Percentiles rank a stretch among this genome's conserved stretches.
These are phyloP conservation scores for Phialophora verrucosa DNA, from an alignment of 2,329 filamentous ascomycete species.

Conservation along the genomic window DNA sequence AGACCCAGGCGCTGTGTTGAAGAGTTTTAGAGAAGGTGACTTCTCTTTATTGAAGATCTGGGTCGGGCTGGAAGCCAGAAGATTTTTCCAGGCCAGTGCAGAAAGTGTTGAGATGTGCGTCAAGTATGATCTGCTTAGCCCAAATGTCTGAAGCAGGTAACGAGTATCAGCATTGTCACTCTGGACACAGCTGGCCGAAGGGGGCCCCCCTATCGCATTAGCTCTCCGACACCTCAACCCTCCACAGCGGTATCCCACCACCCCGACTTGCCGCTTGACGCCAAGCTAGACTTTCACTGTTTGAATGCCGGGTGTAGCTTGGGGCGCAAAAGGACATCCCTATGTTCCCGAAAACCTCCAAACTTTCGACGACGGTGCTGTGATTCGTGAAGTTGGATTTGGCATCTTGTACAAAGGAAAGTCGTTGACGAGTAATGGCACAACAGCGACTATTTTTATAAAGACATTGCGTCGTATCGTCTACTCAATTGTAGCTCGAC, in stretches of 20 bases:
- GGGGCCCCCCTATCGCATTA: background rate
- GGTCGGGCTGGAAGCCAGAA: conserved; percentile 85
- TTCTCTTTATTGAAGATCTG: conserved; percentile 89
- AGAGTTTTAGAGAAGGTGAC: conserved; percentile 73
- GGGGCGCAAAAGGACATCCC: background rate
- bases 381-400: background rate
- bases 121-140: conserved; percentile 82
- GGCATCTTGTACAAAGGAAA: background rate
- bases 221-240: background rate
- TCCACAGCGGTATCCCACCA: background rate
- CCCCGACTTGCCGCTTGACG: background rate
- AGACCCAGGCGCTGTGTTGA: conserved; percentile 67
- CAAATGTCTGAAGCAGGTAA: conserved; percentile 18
- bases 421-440: background rate
- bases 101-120: conserved; percentile 90
- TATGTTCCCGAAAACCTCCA: background rate
- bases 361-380: background rate
- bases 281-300: background rate
- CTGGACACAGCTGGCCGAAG: background rate
- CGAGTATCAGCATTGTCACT: background rate
- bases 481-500: background rate
- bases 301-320: background rate
- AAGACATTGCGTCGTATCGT: background rate
- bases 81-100: conserved; percentile 86
- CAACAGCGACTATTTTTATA: background rate